A percentile compares a stretch with the other conserved stretches of the same genome.
Evolutionary conservation across 2,329 filamentous ascomycete species (phyloP).

Genomic region (Gnomoniopsis sp.): DNA sequence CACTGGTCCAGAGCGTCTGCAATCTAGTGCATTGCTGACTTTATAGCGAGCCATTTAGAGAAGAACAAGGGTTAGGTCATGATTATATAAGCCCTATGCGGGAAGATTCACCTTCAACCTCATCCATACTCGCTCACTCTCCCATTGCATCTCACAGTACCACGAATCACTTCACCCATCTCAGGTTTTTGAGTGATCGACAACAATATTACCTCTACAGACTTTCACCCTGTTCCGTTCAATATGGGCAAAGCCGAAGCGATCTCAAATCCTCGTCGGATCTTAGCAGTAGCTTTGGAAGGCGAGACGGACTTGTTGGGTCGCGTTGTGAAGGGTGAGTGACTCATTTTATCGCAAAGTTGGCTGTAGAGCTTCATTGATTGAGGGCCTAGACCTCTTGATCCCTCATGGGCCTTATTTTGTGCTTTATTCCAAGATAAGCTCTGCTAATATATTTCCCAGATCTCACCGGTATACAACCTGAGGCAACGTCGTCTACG

Average conservation of each 20-base stretch:
- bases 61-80: too few species aligned
- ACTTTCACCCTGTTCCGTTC: not conserved
- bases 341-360: too few species aligned
- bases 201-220: not conserved
- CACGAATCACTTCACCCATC: too few species aligned
- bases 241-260: conserved; percentile 25
- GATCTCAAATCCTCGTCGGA: conserved; percentile 50
- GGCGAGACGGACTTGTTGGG: conserved; percentile 44
- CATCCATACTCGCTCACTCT: too few species aligned
- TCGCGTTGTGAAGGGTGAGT: conserved; percentile 51
- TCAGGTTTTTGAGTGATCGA: not conserved
- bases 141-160: too few species aligned
- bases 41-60: too few species aligned
- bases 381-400: not conserved
- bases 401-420: too few species aligned
- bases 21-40: too few species aligned
- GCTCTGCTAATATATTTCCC: conserved; percentile 13
- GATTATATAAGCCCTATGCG: too few species aligned
- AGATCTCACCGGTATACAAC: conserved; percentile 52
- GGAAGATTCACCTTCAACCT: too few species aligned
- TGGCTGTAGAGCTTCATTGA: not conserved
- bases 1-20: too few species aligned
- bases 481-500: conserved; percentile 33
- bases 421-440: not conserved
- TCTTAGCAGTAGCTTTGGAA: conserved; percentile 54